Evolutionary conservation across 345 rosid genomes (phyloP).

Genomic region (Brassica incana): DNA sequence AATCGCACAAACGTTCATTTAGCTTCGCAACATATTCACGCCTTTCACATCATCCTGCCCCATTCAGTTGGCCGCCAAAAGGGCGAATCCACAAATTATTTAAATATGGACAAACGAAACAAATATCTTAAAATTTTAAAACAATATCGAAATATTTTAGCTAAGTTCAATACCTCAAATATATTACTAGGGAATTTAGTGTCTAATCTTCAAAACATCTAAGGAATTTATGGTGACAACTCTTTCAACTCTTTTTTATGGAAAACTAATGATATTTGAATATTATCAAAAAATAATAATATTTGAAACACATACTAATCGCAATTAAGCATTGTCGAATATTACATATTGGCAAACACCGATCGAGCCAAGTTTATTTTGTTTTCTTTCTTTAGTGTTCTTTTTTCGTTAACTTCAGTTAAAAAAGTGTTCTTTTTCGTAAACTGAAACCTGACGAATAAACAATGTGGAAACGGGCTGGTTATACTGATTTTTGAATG

Average conservation of each 20-base stretch:
- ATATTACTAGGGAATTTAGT: not conserved
- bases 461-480: not conserved
- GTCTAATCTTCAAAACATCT: not conserved
- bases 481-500: not conserved
- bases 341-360: not conserved
- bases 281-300: not conserved
- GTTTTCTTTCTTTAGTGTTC: not conserved
- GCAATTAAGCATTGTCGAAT: not conserved
- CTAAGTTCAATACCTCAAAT: not conserved
- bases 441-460: not conserved
- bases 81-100: not conserved
- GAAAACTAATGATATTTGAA: not conserved
- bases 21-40: conserved; percentile 10
- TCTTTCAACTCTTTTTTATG: not conserved
- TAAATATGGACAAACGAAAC: not conserved
- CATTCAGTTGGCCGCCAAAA: not conserved
- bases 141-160: not conserved
- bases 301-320: not conserved
- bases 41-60: conserved; percentile 11
- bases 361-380: not conserved
- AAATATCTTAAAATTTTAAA: not conserved
- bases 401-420: not conserved
- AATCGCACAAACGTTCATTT: conserved; percentile 21
- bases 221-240: not conserved
- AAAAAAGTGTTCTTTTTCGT: no score